Base-by-base conservation (phyloP, 108 stramenopile species). In the Cyclotella choctawhatcheeana region DNA sequence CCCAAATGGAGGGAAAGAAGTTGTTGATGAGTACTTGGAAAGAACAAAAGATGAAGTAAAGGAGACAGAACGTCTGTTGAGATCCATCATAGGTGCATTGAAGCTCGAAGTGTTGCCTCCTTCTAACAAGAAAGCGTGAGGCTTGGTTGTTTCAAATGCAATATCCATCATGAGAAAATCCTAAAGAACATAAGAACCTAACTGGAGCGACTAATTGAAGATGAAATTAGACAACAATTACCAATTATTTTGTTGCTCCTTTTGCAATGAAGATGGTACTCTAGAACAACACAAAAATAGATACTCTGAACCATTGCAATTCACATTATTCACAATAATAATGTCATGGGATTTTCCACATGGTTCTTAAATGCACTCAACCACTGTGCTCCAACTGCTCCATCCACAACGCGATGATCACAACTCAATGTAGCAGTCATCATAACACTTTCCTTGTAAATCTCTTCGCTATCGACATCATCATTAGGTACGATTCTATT, bases 331-430 rank as follows among this genome's bases (percentile, higher is more conserved):
- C 68, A 79, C 78, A 79, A 64, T 44, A 79, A 71, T 47, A 79
- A 62, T 20, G 81, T 81, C 64, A 90, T 84, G 25, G 99, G 99
- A 73, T 97, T 85, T 82, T 94, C 93, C 27, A 98, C 89, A 77
- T 93, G 85, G 25, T 81, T 83, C 79, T 92, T 92, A 79, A 99
- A 98, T 50, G 97, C 97, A 2, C 82, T 77, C 72, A 99, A 65
- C 95, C 97, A 99, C 71, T 96, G 84, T 27, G 98, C 97, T 32
- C 97, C 97, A 5, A 99, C 97, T 12, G 99, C 98, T 30, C 98
- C 99, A 74, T 99, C 99, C 29, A 99, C 97, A 30, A 98, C 97
- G 21, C 99, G 93, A 77, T 99, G 98, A 82, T 99, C 99, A 59
- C 96, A 96, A 69, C 94, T 91, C 71, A 99, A 84, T 55, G 98